A percentile compares a stretch with the other conserved stretches of the same genome.
These are phyloP conservation scores for Pseudogymnoascus sp. DNA, from an alignment of 2,329 filamentous ascomycete species.

Conservation along the genomic window DNA sequence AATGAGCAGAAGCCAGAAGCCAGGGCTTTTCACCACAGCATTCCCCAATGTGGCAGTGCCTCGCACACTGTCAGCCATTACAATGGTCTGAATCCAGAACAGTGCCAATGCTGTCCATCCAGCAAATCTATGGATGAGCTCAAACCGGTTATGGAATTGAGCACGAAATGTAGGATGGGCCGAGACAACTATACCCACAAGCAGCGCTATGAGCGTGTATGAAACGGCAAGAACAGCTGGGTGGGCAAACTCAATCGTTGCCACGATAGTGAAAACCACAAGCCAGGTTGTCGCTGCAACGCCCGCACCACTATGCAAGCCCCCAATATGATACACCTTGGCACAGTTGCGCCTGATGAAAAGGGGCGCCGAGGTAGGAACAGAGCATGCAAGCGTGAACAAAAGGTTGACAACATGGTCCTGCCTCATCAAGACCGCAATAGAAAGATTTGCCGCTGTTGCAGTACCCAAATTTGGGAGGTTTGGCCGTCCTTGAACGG, in stretches of 20 bases:
- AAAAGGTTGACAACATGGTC: slow-evolving; percentile 42
- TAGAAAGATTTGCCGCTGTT: slow-evolving; percentile 39
- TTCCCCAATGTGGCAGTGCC: slow-evolving; percentile 23
- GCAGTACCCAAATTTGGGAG: slow-evolving; percentile 15
- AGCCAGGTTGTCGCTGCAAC: slow-evolving; percentile 42
- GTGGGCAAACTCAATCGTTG: slow-evolving; percentile 22
- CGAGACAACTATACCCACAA: slow-evolving; percentile 50
- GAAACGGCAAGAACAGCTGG: slow-evolving; percentile 35
- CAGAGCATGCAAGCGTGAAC: slow-evolving; percentile 37
- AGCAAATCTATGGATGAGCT: slow-evolving; percentile 61
- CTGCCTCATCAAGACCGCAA: slow-evolving; percentile 41
- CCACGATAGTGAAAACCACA: slow-evolving; percentile 29
- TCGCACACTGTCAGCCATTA: slow-evolving; percentile 41
- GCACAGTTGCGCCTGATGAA: slow-evolving; percentile 34
- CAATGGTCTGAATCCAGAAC: slow-evolving; percentile 56
- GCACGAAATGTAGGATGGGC: slow-evolving; percentile 57
- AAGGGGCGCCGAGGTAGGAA: slow-evolving; percentile 36
- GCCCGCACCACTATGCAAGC: slow-evolving; percentile 43
- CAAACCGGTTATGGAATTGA: slow-evolving; percentile 60
- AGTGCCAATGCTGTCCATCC: slow-evolving; percentile 61
- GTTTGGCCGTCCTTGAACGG: not conserved
- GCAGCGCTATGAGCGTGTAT: slow-evolving; percentile 49
- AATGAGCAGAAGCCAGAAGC: slow-evolving; percentile 60
- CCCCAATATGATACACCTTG: slow-evolving; percentile 47
- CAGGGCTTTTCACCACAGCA: slow-evolving; percentile 38